Conservation (phyloP, 257 asterid genomes). For the Nicotiana sylvestris region DNA sequence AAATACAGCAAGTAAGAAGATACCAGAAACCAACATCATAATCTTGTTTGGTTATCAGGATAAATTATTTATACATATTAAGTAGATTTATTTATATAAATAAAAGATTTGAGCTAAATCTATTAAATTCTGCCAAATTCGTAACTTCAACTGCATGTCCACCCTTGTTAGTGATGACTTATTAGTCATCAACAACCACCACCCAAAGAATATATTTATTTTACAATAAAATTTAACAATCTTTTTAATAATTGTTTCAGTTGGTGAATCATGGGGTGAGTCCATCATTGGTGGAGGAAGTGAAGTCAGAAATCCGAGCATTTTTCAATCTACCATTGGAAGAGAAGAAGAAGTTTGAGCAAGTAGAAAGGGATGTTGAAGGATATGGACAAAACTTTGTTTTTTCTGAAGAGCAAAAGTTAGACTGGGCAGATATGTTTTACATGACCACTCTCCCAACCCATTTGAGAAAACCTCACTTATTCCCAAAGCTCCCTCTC, state of each 20-base stretch:
- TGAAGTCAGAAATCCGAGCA: not conserved
- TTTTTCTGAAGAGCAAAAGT: not conserved
- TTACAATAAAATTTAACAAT: not conserved
- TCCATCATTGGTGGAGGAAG: not conserved
- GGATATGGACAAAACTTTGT: not conserved
- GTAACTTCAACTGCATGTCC: too few species aligned
- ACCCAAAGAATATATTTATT: not conserved
- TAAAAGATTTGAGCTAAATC: too few species aligned
- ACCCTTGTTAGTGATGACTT: too few species aligned
- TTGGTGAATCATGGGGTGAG: conserved; percentile 7
- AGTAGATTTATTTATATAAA: too few species aligned
- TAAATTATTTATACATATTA: too few species aligned
- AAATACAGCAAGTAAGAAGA: too few species aligned
- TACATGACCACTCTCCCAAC: not conserved
- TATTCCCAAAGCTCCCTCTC: not conserved
- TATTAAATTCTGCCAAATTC: too few species aligned
- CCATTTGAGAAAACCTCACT: not conserved
- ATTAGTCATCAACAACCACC: too few species aligned
- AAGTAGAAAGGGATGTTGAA: not conserved
- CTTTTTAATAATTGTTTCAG: not conserved
- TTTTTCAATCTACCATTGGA: conserved; percentile 1
- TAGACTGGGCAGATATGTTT: not conserved
- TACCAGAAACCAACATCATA: too few species aligned
- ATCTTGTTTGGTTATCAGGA: too few species aligned
- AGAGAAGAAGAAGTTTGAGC: not conserved